Base-by-base conservation (phyloP, 2,329 filamentous ascomycete genomes). In the Sclerotinia glacialis region DNA sequence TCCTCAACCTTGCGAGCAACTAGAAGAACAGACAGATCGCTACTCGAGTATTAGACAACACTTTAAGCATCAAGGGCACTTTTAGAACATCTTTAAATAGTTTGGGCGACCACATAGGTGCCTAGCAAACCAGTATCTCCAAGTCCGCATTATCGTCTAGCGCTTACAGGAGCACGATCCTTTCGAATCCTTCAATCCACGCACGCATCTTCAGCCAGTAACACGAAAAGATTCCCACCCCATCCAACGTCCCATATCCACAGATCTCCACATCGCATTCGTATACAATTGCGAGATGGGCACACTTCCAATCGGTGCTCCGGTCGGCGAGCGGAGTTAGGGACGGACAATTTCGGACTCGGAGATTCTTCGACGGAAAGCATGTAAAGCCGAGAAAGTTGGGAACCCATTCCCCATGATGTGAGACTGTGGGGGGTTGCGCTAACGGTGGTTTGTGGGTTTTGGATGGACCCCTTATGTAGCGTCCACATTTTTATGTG, bases 401-500 rank as follows among this genome's bases (percentile, higher is more conserved):
- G n/a, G 53, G 53, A 34, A 14, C 23, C 23, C 4, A 55, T 40
- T 40, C 34, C 55, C 56, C 12, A 59, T 42, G 18, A 47, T 14
- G 11, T 47, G 42, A 47, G 26, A 47, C 3, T 60, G 56, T 37
- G 42, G 42, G 56, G 42, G 56, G 21, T 42, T 23, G 53, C n/a
- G n/a, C 21, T 40, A 40, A 40, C 12, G 37, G 37, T 40, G 12
- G 37, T 14, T 40, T 40, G 16, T 40, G 37, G 37, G 37, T 14
- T 40, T 40, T 40, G 12, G 37, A 14, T 40, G 3, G 12, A 40
- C 6, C 23, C n/a, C 37, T 58, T 37, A 44, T 58, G 14, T 18
- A 12, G 44, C 28, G 21, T 60, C 58, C 44, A 49, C 58, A 47
- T 60, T 34, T 8, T 4, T 11, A 49, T 49, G 58, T 60, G 56